phyloP scores from a whole-genome alignment of 176 grass and related monocot genomes.

The Dendrocalamus sinicus region DNA sequence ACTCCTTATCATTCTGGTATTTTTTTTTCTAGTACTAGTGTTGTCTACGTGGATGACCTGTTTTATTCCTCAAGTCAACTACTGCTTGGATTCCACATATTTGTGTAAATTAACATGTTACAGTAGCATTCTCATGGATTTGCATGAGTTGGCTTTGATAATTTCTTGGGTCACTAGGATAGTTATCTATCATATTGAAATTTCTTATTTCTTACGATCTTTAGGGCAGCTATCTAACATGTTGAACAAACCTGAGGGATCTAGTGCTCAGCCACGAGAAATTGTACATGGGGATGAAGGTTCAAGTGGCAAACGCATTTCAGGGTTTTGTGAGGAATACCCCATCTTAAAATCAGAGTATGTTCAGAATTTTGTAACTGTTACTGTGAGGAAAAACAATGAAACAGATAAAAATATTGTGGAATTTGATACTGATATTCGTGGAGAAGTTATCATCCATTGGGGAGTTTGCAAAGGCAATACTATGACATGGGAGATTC shows the following conservation, averaged over 20 bases:
- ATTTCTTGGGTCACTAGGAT: constrained; percentile 25
- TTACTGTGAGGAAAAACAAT: constrained; percentile 59
- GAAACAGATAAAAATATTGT: constrained; percentile 64
- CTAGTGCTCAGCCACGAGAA: constrained; percentile 42
- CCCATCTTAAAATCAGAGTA: constrained; percentile 72
- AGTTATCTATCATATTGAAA: constrained; percentile 49
- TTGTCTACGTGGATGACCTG: constrained; percentile 8
- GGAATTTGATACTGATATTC: constrained; percentile 84
- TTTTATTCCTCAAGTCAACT: constrained; percentile 24
- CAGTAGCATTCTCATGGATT: not conserved
- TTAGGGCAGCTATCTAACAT: constrained; percentile 56
- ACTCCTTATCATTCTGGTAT: not conserved
- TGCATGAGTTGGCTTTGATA: constrained; percentile 25
- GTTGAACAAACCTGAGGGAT: constrained; percentile 54
- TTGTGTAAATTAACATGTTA: not conserved
- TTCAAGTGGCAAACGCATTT: constrained; percentile 52
- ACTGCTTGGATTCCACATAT: constrained; percentile 19
- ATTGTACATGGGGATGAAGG: constrained; percentile 26
- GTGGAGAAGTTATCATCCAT: constrained; percentile 85
- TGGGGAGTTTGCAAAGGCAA: constrained; percentile 89
- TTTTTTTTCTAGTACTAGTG: constrained; percentile 24
- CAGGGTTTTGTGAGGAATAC: constrained; percentile 70
- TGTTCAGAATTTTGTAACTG: constrained; percentile 75
- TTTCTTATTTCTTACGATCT: constrained; percentile 48
- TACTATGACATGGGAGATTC: constrained; percentile 78